Evolutionary conservation across 306 rosid species (phyloP).

Genomic region (Coriaria nepalensis): DNA sequence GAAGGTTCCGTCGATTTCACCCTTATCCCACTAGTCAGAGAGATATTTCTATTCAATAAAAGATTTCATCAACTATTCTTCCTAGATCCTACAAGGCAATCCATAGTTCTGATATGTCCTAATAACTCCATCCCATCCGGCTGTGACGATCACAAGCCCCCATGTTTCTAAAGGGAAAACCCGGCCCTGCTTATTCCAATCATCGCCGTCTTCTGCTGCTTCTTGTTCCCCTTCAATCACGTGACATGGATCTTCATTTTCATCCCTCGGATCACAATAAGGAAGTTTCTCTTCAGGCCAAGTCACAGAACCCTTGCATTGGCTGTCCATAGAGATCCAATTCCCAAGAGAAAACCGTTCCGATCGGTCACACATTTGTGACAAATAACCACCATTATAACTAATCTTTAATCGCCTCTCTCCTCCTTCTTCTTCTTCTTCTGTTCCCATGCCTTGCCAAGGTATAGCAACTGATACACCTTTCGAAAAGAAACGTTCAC

Average conservation of each 20-base stretch:
- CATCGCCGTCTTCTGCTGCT: too few species aligned
- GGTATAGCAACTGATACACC: constrained; percentile 70
- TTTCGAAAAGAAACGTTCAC: constrained; percentile 54
- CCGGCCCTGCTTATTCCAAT: constrained; percentile 11
- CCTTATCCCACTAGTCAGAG: too few species aligned
- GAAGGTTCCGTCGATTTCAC: too few species aligned
- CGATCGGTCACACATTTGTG: not conserved
- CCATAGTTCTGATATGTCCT: constrained; percentile 83
- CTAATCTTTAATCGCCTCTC: too few species aligned
- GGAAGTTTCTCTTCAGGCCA: constrained; percentile 94
- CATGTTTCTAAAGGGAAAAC: constrained; percentile 37
- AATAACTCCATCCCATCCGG: constrained; percentile 63
- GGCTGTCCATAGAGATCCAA: constrained; percentile 55
- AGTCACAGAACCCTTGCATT: constrained; percentile 48
- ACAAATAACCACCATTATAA: too few species aligned
- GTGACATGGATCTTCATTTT: constrained; percentile 9
- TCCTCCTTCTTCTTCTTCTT: not conserved
- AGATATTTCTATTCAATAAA: not conserved
- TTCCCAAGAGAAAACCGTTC: constrained; percentile 43
- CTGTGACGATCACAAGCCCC: constrained; percentile 66
- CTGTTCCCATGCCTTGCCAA: constrained; percentile 47
- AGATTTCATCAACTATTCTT: not conserved
- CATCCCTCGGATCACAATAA: constrained; percentile 27
- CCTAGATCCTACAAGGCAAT: constrained; percentile 53
- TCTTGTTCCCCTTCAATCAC: constrained; percentile 7